Evolutionary conservation across 495 filamentous ascomycete species (phyloP).

Genomic region (Articulospora tetracladia): DNA sequence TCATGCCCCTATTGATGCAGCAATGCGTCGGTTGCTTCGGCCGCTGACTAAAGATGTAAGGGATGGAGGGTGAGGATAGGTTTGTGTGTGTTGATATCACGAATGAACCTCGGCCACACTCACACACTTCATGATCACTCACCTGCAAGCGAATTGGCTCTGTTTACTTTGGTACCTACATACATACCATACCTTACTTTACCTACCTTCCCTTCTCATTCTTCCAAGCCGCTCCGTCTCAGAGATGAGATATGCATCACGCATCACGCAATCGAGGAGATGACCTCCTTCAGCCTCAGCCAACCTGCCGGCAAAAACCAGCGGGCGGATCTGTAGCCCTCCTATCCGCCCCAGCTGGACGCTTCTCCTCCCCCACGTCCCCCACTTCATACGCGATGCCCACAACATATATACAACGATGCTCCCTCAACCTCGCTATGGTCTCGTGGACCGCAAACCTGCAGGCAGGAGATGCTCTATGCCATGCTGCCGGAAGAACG

Average conservation of each 20-base stretch:
- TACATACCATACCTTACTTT: not conserved
- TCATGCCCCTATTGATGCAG: too few species aligned
- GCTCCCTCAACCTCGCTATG: not conserved
- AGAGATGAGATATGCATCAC: not conserved
- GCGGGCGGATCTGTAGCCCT: not conserved
- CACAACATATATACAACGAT: not conserved
- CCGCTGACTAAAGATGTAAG: too few species aligned
- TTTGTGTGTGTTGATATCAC: too few species aligned
- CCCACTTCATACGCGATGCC: not conserved
- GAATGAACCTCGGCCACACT: too few species aligned
- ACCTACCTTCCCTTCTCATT: not conserved
- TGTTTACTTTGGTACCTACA: too few species aligned
- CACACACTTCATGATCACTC: not conserved
- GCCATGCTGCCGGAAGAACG: not conserved
- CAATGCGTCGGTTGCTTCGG: too few species aligned
- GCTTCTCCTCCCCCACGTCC: not conserved
- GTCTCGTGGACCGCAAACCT: too few species aligned
- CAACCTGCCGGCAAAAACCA: not conserved
- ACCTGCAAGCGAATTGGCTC: too few species aligned
- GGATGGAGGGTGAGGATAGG: too few species aligned
- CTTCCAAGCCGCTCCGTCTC: not conserved
- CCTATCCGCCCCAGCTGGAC: not conserved
- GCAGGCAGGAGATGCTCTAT: too few species aligned
- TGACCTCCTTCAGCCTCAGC: not conserved
- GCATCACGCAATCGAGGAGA: not conserved